Conservation (phyloP, 2,329 filamentous ascomycete genomes). For the Ophiocordyceps sinensis region DNA sequence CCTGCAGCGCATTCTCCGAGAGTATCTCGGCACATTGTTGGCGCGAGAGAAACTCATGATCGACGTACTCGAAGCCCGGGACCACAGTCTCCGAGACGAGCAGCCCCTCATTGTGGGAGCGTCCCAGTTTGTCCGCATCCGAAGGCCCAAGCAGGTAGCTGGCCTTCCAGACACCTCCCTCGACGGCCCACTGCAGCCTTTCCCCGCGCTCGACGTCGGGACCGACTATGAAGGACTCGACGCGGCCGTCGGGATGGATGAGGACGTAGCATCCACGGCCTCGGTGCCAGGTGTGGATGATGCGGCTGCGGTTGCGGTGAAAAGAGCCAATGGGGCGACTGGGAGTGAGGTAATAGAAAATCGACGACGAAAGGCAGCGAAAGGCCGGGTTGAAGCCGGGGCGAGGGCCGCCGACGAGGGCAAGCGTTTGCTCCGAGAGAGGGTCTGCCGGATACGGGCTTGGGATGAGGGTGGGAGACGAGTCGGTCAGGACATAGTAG, state of each 20-base stretch:
- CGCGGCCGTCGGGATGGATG: constrained; percentile 39
- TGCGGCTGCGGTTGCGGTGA: constrained; percentile 47
- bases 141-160: constrained; percentile 35
- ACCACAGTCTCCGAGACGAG: constrained; percentile 56
- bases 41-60: constrained; percentile 49
- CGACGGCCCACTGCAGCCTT: constrained; percentile 52
- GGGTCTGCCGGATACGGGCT: constrained; percentile 25
- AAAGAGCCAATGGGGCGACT: constrained; percentile 40
- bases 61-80: constrained; percentile 51
- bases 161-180: constrained; percentile 53
- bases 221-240: constrained; percentile 54
- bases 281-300: constrained; percentile 50
- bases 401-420: constrained; percentile 16
- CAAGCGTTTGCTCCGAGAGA: constrained; percentile 20
- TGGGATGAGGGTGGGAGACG: constrained; percentile 32
- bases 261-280: constrained; percentile 50
- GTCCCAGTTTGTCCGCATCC: constrained; percentile 15
- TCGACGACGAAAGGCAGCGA: constrained; percentile 43
- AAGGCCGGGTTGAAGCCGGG: constrained; percentile 23
- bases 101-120: constrained; percentile 29
- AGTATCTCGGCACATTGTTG: constrained; percentile 37
- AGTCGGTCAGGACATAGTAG: constrained; percentile 49
- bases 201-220: constrained; percentile 42
- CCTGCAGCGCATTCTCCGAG: constrained; percentile 29
- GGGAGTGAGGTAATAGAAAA: constrained; percentile 50